Evolutionary conservation across 1,284 basidiomycete genomes (phyloP), one percentile per base, ranked within the genome.

Genomic region (Cryptococcus sp.): DNA sequence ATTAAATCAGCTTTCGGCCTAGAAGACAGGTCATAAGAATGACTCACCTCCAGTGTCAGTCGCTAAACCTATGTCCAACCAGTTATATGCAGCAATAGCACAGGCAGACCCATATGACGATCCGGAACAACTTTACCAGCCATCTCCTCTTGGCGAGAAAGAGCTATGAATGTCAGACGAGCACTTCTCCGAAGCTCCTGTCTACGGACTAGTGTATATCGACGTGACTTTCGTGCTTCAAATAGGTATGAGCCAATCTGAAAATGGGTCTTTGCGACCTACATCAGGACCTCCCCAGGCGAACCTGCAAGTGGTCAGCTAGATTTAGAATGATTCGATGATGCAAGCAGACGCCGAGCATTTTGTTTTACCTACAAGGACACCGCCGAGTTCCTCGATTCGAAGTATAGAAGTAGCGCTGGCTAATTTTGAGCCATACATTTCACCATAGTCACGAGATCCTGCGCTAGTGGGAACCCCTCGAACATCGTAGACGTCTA

Each of bases 111-210:
- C 79, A 2, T 75, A 76, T 1, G 78, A 79, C 15, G 76, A 77
- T 32, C 74, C 73, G 46, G 69, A 71, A 31, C 76, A 76, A 45
- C 77, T 74, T 57, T 78, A 77, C 59, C 81, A 79, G 1, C 79
- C 80, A 60, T 84, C 82, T 11, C 79, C 81, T 46, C 82, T 77
- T 31, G 81, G 79, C 55, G 81, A 82, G 74, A 79, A 82, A 1
- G 82, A 80, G 46, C 81, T 80, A 31, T 11, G 49, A 7, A 38
- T 5, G 15, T 13, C 54, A 36, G 43, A 50, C 54, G 58, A 58
- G 34, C 80, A 75, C n/a, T 80, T 74, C 58, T 83, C 81, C 11
- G 79, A 71, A 70, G 79, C 82, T 57, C 78, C 77, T 23, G 54
- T 59, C 61, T 81, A 81, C 3, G 10, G 81, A 10, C 38, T n/a